Evolutionary conservation across 2,329 filamentous ascomycete genomes (phyloP).

Genomic region (Trichocomaceae sp.): DNA sequence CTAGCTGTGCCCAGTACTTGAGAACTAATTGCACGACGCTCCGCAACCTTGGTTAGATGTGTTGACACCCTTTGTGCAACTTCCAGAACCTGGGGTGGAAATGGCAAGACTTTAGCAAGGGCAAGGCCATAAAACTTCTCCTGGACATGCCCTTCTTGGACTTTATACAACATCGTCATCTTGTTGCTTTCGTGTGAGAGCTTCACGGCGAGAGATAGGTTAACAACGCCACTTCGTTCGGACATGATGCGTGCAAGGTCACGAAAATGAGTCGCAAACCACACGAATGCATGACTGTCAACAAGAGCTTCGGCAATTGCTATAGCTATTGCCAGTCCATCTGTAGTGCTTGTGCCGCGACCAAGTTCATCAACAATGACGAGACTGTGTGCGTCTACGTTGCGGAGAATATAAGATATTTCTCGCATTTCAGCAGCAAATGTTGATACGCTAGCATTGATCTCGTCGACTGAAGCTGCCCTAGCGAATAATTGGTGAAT

Average conservation of each 20-base stretch:
- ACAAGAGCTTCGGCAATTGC: slow-evolving; percentile 85
- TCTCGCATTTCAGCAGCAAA: slow-evolving; percentile 95
- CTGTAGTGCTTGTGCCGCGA: slow-evolving; percentile 78
- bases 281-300: slow-evolving; percentile 69
- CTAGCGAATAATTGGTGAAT: slow-evolving; percentile 79
- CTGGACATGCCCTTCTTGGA: slow-evolving; percentile 63
- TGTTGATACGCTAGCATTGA: slow-evolving; percentile 85
- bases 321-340: slow-evolving; percentile 82
- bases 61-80: slow-evolving; percentile 61
- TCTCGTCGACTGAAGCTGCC: slow-evolving; percentile 76
- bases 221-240: slow-evolving; percentile 71
- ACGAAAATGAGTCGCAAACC: slow-evolving; percentile 90
- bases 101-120: slow-evolving; percentile 66
- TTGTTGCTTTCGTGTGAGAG: slow-evolving; percentile 51
- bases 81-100: slow-evolving; percentile 62
- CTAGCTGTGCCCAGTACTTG: slow-evolving; percentile 53
- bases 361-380: slow-evolving; percentile 89
- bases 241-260: slow-evolving; percentile 71
- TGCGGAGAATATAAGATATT: slow-evolving; percentile 84
- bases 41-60: slow-evolving; percentile 53
- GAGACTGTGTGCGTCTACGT: slow-evolving; percentile 69
- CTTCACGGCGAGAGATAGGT: slow-evolving; percentile 71
- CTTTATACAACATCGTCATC: slow-evolving; percentile 84
- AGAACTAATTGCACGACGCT: slow-evolving; percentile 54
- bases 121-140: slow-evolving; percentile 78